These are phyloP conservation scores for Fusarium mundagurra DNA, from an alignment of 2,329 filamentous ascomycete species.

Conservation along the genomic window DNA sequence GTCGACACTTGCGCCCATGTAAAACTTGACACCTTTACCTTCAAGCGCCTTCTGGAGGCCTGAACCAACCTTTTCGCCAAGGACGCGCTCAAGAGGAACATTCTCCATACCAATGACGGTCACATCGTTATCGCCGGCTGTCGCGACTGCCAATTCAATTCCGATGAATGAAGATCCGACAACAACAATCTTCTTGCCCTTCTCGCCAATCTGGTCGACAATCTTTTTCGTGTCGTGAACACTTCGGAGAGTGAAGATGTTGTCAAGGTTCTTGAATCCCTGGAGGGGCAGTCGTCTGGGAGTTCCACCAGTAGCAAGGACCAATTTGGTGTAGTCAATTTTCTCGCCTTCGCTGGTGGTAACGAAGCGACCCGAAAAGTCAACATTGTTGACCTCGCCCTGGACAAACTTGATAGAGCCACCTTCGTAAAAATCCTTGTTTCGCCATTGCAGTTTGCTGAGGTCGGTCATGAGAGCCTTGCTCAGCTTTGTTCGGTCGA, in stretches of 20 bases:
- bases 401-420: constrained; percentile 66
- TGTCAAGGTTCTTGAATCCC: constrained; percentile 85
- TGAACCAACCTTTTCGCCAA: constrained; percentile 82
- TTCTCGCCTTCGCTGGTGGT: constrained; percentile 77
- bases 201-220: constrained; percentile 79
- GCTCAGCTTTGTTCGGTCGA: constrained; percentile 94
- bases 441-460: constrained; percentile 80
- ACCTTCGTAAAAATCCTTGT: constrained; percentile 78
- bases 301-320: constrained; percentile 87
- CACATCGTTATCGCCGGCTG: constrained; percentile 81
- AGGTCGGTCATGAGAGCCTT: constrained; percentile 89
- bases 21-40: constrained; percentile 88
- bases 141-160: constrained; percentile 94
- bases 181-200: constrained; percentile 90
- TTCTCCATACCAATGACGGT: constrained; percentile 90
- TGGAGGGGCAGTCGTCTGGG: constrained; percentile 79
- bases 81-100: constrained; percentile 83
- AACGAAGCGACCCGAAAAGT: constrained; percentile 79
- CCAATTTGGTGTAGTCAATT: constrained; percentile 85
- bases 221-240: constrained; percentile 84
- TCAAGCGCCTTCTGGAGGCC: constrained; percentile 84
- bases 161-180: constrained; percentile 96
- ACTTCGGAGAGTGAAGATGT: constrained; percentile 86
- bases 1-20: constrained; percentile 82
- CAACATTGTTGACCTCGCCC: constrained; percentile 75